Conservation (phyloP, 2,329 filamentous ascomycete genomes). For the Trichoderma hamatum region DNA sequence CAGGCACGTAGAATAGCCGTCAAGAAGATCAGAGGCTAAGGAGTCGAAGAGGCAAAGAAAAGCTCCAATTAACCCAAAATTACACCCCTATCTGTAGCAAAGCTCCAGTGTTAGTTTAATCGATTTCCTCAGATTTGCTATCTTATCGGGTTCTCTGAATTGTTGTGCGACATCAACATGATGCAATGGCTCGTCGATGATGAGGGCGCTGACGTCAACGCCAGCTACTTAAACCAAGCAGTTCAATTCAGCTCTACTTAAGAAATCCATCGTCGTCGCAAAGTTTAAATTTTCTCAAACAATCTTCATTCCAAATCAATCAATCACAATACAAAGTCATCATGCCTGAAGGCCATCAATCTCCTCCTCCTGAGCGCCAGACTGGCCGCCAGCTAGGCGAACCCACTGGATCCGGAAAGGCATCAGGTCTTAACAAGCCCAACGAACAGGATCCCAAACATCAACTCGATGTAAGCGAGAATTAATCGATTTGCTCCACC, state of each 20-base stretch:
- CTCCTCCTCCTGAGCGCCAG: conserved; percentile 72
- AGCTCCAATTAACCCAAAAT: not conserved
- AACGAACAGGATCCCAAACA: conserved; percentile 58
- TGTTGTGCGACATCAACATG: conserved; percentile 26
- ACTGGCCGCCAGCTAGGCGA: conserved; percentile 65
- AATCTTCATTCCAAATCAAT: not conserved
- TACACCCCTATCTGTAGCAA: not conserved
- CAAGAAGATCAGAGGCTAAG: not conserved
- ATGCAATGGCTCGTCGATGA: conserved; percentile 24
- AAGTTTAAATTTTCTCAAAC: not conserved
- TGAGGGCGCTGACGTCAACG: conserved; percentile 26
- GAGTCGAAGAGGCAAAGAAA: not conserved
- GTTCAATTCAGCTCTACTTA: not conserved
- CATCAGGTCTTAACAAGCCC: conserved; percentile 32
- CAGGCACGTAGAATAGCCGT: not conserved
- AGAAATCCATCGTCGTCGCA: not conserved
- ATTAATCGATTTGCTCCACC: not conserved
- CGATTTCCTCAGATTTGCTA: not conserved
- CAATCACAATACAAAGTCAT: conserved; percentile 36
- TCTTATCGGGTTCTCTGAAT: not conserved
- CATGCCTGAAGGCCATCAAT: conserved; percentile 78
- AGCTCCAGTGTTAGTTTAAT: not conserved
- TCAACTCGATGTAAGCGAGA: conserved; percentile 51
- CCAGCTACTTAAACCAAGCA: conserved; percentile 11
- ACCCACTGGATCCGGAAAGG: conserved; percentile 53